Percentiles rank a stretch among this genome's conserved stretches.
Conservation (phyloP, 495 filamentous ascomycete species). For the Penicillium mononematosum region DNA sequence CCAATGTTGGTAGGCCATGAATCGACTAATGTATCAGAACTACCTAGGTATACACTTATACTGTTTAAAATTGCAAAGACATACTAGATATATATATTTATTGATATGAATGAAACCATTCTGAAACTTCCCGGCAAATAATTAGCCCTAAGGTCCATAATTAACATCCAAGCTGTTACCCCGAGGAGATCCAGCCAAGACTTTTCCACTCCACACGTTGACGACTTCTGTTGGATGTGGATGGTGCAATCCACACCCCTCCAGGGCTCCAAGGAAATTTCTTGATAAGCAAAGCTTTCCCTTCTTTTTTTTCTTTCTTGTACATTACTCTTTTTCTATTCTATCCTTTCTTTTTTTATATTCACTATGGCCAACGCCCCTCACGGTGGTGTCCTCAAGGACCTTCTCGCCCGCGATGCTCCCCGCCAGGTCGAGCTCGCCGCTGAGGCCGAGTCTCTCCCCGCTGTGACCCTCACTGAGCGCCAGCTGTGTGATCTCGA, state of each 20-base stretch:
- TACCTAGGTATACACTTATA: too few species aligned
- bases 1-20: neutral
- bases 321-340: conserved; percentile 10
- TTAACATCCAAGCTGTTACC: neutral
- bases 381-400: conserved; percentile 96
- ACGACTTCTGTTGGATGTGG: conserved; percentile 19
- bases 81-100: too few species aligned
- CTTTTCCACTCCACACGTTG: conserved; percentile 27
- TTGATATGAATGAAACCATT: too few species aligned
- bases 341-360: conserved; percentile 5
- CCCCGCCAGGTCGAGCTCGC: conserved; percentile 71
- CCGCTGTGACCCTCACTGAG: conserved; percentile 82
- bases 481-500: conserved; percentile 97
- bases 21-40: too few species aligned
- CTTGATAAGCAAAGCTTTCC: conserved; percentile 8
- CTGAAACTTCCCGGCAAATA: too few species aligned
- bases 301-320: conserved; percentile 3
- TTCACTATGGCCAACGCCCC: conserved; percentile 70
- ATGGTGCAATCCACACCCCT: neutral
- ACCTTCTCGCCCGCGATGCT: conserved; percentile 87
- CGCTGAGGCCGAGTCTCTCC: conserved; percentile 81
- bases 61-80: too few species aligned
- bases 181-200: conserved; percentile 19
- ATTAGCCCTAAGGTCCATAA: neutral
- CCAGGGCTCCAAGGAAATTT: conserved; percentile 3